Evolutionary conservation across 2,329 filamentous ascomycete species (phyloP), one percentile per base, ranked within the genome.

Genomic region (Aspergillus udagawae): DNA sequence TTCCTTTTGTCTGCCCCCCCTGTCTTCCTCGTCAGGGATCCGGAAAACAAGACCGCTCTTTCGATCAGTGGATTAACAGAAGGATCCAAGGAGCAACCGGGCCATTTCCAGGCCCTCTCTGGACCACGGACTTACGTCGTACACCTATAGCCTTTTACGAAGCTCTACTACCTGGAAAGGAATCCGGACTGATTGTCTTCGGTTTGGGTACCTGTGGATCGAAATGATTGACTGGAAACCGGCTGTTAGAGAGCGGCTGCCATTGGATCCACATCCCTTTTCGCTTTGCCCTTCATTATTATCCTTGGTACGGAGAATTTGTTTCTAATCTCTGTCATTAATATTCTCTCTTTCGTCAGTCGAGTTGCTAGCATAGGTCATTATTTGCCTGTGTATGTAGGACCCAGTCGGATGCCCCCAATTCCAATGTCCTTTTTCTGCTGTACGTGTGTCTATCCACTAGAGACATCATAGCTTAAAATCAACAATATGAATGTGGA

Each of bases 331-430:
- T 52, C 20, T 52, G 45, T 53, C 25, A 35, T 54, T 52, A 41
- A 35, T 54, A 35, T 54, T 64, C 54, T 62, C 60, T 49, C 57
- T 63, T 61, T 56, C 60, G 53, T 60, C 50, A 44, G 52, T 56
- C 57, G 57, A 17, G 32, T 17, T 38, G 32, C 14, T 38, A 38
- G 32, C 32, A 56, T 60, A 55, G 59, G 52, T 56, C 59, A 60
- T 59, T 56, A 60, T 62, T 58, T 55, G 38, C 52, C 42, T 52
- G 54, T 54, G 58, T 58, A 50, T 52, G 51, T 48, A 61, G 55
- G 53, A 42, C 54, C 63, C 55, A 66, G 61, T 69, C 63, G 63
- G 64, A 63, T 67, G 62, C 61, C 57, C 52, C 57, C 64, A 65
- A 67, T 65, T 60, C 56, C 57, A 59, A 58, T 60, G 51, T 57